Percentiles rank a stretch among this genome's conserved stretches.
phyloP scores from a whole-genome alignment of 495 filamentous ascomycete species.

The Ascobolus immersus region DNA sequence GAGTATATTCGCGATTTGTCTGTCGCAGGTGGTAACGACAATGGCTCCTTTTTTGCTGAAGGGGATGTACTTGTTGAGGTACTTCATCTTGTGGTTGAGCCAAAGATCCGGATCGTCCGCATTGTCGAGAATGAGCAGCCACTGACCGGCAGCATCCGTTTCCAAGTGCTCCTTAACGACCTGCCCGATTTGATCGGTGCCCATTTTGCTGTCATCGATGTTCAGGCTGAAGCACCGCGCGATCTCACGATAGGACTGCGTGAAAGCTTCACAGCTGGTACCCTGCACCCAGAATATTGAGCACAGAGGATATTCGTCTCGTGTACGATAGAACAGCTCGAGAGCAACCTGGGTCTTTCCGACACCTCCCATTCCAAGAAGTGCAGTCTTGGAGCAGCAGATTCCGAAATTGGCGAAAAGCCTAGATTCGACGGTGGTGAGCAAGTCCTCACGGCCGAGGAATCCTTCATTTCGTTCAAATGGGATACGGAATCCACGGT shows the following conservation, averaged over 20 bases:
- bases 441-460: too few species aligned
- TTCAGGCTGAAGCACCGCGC: slow-evolving; percentile 12
- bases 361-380: slow-evolving; percentile 24
- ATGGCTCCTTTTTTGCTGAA: slow-evolving; percentile 13
- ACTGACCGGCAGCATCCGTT: slow-evolving; percentile 10
- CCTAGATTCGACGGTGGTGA: too few species aligned
- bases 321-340: slow-evolving; percentile 21
- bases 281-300: slow-evolving; percentile 28
- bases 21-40: slow-evolving; percentile 27
- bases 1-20: slow-evolving; percentile 12
- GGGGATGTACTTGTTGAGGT: slow-evolving; percentile 1
- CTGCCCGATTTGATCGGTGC: too few species aligned
- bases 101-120: slow-evolving; percentile 3
- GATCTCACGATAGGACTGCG: slow-evolving; percentile 24
- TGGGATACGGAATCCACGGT: too few species aligned
- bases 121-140: slow-evolving; percentile 8
- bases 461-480: too few species aligned
- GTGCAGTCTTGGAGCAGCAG: slow-evolving; percentile 12
- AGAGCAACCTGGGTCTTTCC: slow-evolving; percentile 30
- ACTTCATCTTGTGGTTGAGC: neutral
- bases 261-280: slow-evolving; percentile 18
- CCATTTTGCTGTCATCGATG: too few species aligned
- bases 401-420: too few species aligned
- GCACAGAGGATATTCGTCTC: slow-evolving; percentile 17
- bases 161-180: slow-evolving; percentile 12